Conservation (phyloP, 2,329 filamentous ascomycete species). For the Apiospora sp. region DNA sequence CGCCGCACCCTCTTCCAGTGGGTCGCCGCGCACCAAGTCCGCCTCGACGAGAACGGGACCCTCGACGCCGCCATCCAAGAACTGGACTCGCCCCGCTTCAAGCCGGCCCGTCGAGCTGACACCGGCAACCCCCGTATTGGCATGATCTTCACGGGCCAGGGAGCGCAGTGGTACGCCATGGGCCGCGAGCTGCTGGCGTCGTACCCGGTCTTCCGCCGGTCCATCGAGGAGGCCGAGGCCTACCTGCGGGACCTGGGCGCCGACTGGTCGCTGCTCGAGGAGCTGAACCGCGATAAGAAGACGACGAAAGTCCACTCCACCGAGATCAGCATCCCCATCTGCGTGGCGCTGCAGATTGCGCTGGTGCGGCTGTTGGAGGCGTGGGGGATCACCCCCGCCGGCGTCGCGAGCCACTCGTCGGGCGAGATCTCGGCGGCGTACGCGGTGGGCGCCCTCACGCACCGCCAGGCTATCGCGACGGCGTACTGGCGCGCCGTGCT, state of each 20-base stretch:
- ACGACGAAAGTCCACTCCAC: constrained; percentile 36
- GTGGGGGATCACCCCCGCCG: constrained; percentile 25
- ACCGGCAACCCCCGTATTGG: too few species aligned
- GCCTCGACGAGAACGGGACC: too few species aligned
- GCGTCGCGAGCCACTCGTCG: constrained; percentile 29
- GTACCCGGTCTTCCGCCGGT: constrained; percentile 29
- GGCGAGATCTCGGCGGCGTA: constrained; percentile 32
- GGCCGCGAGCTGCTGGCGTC: constrained; percentile 38
- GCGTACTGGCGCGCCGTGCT: too few species aligned
- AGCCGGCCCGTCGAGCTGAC: too few species aligned
- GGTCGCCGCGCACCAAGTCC: not conserved
- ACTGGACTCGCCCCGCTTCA: too few species aligned
- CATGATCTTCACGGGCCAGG: not conserved
- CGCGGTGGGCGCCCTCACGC: constrained; percentile 36
- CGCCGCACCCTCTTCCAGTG: not conserved
- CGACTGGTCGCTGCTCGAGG: constrained; percentile 35
- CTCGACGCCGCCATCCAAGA: too few species aligned
- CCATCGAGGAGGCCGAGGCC: constrained; percentile 30
- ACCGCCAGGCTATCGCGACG: constrained; percentile 34
- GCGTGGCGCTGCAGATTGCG: constrained; percentile 29
- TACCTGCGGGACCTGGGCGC: constrained; percentile 31
- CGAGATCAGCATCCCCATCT: constrained; percentile 33
- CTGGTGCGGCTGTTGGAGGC: constrained; percentile 25
- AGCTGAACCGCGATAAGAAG: constrained; percentile 31
- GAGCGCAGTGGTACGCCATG: constrained; percentile 40